phyloP scores from a whole-genome alignment of 2,329 filamentous ascomycete species.

The Neonectria ditissima region DNA sequence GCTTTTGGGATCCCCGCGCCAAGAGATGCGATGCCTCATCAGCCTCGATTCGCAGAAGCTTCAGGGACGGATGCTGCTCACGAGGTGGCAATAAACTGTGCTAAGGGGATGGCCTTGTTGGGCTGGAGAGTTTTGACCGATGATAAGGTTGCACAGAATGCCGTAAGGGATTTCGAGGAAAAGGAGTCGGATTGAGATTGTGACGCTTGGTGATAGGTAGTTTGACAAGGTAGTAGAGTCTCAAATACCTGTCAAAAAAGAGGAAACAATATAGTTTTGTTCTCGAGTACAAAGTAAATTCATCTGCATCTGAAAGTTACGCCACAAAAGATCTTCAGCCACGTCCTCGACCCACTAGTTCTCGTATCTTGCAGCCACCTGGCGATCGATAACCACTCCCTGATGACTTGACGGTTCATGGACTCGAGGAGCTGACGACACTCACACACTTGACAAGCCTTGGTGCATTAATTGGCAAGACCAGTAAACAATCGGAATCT shows the following conservation, averaged over 20 bases:
- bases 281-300: too few relatives aligned
- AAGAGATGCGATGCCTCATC: slow-evolving; percentile 52
- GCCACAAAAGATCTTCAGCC: background rate
- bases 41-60: slow-evolving; percentile 56
- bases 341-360: background rate
- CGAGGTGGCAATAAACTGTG: slow-evolving; percentile 54
- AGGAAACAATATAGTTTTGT: too few relatives aligned
- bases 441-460: background rate
- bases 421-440: background rate
- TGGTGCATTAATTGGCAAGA: background rate
- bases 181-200: background rate
- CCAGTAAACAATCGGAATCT: too few relatives aligned
- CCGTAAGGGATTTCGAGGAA: slow-evolving; percentile 25
- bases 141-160: slow-evolving; percentile 30
- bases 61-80: slow-evolving; percentile 56
- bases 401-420: background rate
- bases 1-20: slow-evolving; percentile 58
- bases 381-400: background rate
- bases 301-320: too few relatives aligned
- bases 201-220: background rate
- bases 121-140: slow-evolving; percentile 46
- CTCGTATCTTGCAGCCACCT: background rate
- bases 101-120: slow-evolving; percentile 57
- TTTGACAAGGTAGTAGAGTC: too few relatives aligned
- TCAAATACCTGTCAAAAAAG: too few relatives aligned